These are phyloP conservation scores for Mycena galopus DNA, from an alignment of 768 basidiomycete species.

Conservation along the genomic window DNA sequence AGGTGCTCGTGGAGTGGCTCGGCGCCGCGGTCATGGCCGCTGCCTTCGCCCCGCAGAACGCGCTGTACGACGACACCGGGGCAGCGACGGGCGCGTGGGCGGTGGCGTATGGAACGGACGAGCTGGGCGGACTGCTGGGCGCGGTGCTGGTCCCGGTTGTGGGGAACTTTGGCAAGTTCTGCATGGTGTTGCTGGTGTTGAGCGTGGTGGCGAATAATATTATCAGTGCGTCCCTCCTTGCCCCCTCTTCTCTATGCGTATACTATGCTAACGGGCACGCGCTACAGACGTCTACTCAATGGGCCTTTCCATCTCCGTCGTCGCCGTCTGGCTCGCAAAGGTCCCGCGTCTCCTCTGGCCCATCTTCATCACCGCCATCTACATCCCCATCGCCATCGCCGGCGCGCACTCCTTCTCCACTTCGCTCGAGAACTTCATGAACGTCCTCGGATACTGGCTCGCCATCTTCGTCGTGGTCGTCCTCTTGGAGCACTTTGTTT, in stretches of 20 bases:
- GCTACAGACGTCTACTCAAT: conserved; percentile 60
- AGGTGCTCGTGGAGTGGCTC: conserved; percentile 59
- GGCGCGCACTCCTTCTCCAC: conserved; percentile 64
- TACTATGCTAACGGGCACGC: neutral
- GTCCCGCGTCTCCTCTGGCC: conserved; percentile 57
- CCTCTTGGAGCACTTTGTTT: conserved; percentile 64
- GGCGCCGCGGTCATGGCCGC: conserved; percentile 58
- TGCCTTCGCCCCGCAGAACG: neutral
- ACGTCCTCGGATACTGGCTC: conserved; percentile 69
- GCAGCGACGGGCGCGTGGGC: conserved; percentile 44
- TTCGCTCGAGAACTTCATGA: conserved; percentile 52
- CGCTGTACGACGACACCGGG: too few species aligned
- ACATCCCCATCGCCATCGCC: conserved; percentile 60
- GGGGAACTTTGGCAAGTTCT: conserved; percentile 68
- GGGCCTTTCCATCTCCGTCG: conserved; percentile 58
- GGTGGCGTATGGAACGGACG: conserved; percentile 49
- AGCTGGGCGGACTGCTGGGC: conserved; percentile 62
- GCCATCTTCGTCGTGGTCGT: conserved; percentile 62
- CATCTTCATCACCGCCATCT: conserved; percentile 53
- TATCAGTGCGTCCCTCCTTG: conserved; percentile 69
- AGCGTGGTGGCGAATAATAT: conserved; percentile 63
- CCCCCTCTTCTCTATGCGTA: conserved; percentile 35
- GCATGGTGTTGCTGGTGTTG: conserved; percentile 66
- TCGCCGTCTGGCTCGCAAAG: conserved; percentile 55
- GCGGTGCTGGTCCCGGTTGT: conserved; percentile 62